phyloP scores from a whole-genome alignment of 164 flowering plant genomes.

The Chimonanthus salicifolius region DNA sequence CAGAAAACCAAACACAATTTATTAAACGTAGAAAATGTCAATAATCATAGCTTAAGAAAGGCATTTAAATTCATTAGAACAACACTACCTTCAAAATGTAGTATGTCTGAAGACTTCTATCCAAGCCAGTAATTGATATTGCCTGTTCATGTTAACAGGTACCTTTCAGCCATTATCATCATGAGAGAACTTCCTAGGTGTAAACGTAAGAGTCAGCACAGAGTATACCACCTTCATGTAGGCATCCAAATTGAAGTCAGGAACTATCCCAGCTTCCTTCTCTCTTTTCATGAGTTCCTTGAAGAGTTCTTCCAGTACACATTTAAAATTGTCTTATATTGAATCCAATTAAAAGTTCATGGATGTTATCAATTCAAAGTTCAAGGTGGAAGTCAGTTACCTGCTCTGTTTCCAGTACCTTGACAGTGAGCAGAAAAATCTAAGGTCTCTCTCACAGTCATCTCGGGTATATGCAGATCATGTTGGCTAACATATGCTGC shows the following conservation, averaged over 20 bases:
- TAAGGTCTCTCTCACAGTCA: constrained; percentile 59
- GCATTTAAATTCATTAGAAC: too few relatives aligned
- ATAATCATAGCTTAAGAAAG: too few relatives aligned
- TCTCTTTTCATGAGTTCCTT: constrained; percentile 54
- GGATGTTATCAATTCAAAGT: neutral
- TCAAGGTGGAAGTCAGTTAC: constrained; percentile 11
- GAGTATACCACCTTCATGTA: constrained; percentile 57
- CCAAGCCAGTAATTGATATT: constrained; percentile 41
- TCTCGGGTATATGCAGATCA: constrained; percentile 51
- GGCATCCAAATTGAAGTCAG: constrained; percentile 54
- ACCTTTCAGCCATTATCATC: neutral
- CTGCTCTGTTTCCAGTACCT: constrained; percentile 46
- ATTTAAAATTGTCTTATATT: neutral
- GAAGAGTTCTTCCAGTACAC: constrained; percentile 35
- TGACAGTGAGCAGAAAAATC: constrained; percentile 62
- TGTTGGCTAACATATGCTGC: constrained; percentile 53
- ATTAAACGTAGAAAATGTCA: neutral
- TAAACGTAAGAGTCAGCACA: neutral
- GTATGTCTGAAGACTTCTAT: constrained; percentile 50
- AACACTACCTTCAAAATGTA: constrained; percentile 49
- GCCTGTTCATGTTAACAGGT: constrained; percentile 30
- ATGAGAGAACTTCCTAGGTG: neutral
- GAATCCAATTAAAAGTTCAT: neutral
- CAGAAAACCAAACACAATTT: too few relatives aligned
- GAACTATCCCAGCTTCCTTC: constrained; percentile 51